Evolutionary conservation across 768 basidiomycete species (phyloP).

Genomic region (Leccinum rimulosum): DNA sequence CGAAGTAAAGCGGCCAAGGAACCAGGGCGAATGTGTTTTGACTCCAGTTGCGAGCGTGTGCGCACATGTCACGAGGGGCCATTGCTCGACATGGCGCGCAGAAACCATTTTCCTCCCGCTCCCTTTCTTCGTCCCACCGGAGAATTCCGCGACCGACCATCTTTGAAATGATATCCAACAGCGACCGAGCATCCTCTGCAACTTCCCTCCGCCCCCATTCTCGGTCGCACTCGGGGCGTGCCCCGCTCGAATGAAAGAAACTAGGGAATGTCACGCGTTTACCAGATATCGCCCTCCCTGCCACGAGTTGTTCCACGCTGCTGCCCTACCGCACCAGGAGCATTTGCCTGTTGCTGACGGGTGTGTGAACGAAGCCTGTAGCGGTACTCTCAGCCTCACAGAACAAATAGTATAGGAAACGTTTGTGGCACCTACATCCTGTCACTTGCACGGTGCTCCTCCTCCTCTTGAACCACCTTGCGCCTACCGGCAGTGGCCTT

Average conservation of each 20-base stretch:
- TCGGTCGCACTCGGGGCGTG: constrained; percentile 46
- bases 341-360: constrained; percentile 67
- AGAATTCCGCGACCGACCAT: constrained; percentile 32
- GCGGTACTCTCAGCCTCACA: constrained; percentile 12
- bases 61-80: constrained; percentile 4
- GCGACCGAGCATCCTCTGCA: constrained; percentile 34
- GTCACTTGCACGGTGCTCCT: constrained; percentile 79
- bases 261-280: constrained; percentile 26
- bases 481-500: constrained; percentile 63
- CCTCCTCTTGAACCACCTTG: constrained; percentile 83
- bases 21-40: constrained; percentile 9
- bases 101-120: constrained; percentile 21
- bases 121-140: constrained; percentile 16
- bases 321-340: constrained; percentile 48
- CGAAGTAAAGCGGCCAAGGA: constrained; percentile 16
- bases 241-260: constrained; percentile 35
- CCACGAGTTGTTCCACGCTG: constrained; percentile 41
- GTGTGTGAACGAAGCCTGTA: constrained; percentile 82
- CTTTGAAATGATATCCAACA: constrained; percentile 34
- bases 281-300: constrained; percentile 50
- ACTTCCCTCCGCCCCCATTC: constrained; percentile 38
- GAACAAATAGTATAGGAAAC: constrained; percentile 15
- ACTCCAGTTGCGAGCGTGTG: constrained; percentile 21
- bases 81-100: constrained; percentile 24
- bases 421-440: constrained; percentile 63